Percentiles rank a stretch among this genome's conserved stretches.
phyloP scores from a whole-genome alignment of 2,329 filamentous ascomycete genomes.

The Ceratocystis lukuohia region DNA sequence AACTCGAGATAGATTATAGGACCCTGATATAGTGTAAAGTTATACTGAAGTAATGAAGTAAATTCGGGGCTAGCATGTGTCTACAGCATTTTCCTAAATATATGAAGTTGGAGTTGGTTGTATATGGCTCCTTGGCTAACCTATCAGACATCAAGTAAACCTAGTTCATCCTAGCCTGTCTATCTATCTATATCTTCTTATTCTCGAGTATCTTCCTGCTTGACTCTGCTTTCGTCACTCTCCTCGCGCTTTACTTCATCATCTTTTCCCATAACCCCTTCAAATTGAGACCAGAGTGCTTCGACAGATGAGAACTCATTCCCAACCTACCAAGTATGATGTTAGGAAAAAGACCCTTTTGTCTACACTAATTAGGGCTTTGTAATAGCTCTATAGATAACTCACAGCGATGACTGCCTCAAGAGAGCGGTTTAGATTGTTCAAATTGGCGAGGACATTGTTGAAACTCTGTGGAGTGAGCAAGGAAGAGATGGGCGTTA shows the following conservation, averaged over 20 bases:
- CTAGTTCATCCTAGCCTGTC: neutral
- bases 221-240: slow-evolving; percentile 18
- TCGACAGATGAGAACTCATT: slow-evolving; percentile 98
- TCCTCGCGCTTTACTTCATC: slow-evolving; percentile 19
- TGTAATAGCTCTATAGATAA: slow-evolving; percentile 15
- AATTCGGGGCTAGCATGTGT: neutral
- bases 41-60: neutral
- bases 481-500: neutral
- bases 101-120: too few species aligned
- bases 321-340: slow-evolving; percentile 48
- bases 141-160: too few species aligned
- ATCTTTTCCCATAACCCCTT: slow-evolving; percentile 81
- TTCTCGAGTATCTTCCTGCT: slow-evolving; percentile 18
- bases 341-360: neutral
- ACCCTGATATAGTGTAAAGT: neutral
- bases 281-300: slow-evolving; percentile 92
- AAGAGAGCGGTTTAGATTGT: slow-evolving; percentile 81
- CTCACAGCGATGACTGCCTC: slow-evolving; percentile 79
- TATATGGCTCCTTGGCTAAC: too few species aligned
- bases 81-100: neutral
- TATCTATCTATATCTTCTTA: neutral
- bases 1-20: neutral
- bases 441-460: slow-evolving; percentile 87
- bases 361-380: neutral
- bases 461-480: slow-evolving; percentile 52